Base-by-base conservation (phyloP, 2,329 filamentous ascomycete genomes). In the Colletotrichum sp. region DNA sequence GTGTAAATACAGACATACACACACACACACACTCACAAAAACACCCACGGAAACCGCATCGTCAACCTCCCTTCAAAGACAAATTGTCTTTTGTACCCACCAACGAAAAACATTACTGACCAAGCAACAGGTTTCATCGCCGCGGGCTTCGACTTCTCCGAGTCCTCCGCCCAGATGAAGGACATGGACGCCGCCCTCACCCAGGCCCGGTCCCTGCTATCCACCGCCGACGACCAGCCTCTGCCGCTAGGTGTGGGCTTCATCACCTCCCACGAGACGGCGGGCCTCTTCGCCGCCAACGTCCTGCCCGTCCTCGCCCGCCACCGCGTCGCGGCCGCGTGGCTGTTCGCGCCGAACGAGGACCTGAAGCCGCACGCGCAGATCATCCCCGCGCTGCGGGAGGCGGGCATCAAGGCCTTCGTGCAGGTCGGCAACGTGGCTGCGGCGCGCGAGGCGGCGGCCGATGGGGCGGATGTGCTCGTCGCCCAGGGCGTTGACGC, bases 401-500 rank as follows among this genome's bases (percentile, higher is more conserved):
- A 79, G 6, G 67, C 78, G 7, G 83, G 80, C 55, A 85, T 89
- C 77, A 86, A 86, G 74, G 87, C 93, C 9, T 92, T 92, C 81
- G 86, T 93, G 2, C 92, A 94, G 81, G 86, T 93, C 15, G 92
- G 92, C 52, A 92, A 89, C 39, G 89, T 93, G 3, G 81, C 82
- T 1, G 88, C 91, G 9, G 92, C 92, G 10, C 68, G 88, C 13
- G 86, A 88, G 73, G 89, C 88, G 1, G 84, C 88, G 2, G 64
- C 77, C n/a, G 84, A 88, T 26, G 89, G 88, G 1, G 84, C 90
- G 1, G 91, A 94, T 79, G 90, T 90, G 32, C 79, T 94, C 3
- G 90, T 94, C 8, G 87, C 91, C 7, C 92, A 94, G 82, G 92
- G 92, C 4, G 86, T 87, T 8, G 92, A 94, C 82, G 92, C 92